Evolutionary conservation across 2,329 filamentous ascomycete species (phyloP).

Genomic region (Trichophyton verrucosum): DNA sequence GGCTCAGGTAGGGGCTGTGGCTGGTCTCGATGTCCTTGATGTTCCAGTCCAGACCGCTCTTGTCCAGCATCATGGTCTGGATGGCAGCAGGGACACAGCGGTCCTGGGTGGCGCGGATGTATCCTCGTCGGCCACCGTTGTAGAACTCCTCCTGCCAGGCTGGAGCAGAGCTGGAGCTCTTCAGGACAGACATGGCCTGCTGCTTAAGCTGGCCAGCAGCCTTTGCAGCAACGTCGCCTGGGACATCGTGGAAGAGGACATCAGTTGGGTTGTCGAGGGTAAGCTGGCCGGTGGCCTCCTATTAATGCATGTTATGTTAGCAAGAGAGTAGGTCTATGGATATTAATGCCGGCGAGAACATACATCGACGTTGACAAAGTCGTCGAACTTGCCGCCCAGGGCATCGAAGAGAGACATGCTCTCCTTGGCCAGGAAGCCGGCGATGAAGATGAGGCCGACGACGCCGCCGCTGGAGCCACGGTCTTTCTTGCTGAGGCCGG

Average conservation of each 20-base stretch:
- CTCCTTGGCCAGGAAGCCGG: conserved; percentile 6
- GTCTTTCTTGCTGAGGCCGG: conserved; percentile 15
- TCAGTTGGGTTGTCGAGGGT: conserved; percentile 1
- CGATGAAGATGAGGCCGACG: conserved; percentile 8
- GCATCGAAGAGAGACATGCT: not conserved
- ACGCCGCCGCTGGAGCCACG: conserved; percentile 6
- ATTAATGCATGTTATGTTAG: not conserved
- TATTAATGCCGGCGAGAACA: not conserved
- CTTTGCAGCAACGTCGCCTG: not conserved
- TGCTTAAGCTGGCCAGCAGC: not conserved
- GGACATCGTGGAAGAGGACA: conserved; percentile 8
- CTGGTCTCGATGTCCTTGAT: conserved; percentile 4
- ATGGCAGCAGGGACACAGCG: not conserved
- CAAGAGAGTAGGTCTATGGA: not conserved
- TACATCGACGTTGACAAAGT: conserved; percentile 1
- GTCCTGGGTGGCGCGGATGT: conserved; percentile 6
- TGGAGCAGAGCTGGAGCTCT: not conserved
- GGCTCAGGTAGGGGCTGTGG: conserved; percentile 10
- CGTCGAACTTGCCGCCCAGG: conserved; percentile 1
- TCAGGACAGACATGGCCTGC: not conserved
- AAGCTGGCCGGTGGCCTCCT: conserved; percentile 7
- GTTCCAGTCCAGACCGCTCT: conserved; percentile 7
- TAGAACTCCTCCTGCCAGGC: conserved; percentile 8
- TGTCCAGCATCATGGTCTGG: conserved; percentile 5
- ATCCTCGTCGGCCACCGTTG: conserved; percentile 6